Evolutionary conservation across 1,139 yeast genomes (phyloP).

Genomic region (Magnusiomyces fungicola): DNA sequence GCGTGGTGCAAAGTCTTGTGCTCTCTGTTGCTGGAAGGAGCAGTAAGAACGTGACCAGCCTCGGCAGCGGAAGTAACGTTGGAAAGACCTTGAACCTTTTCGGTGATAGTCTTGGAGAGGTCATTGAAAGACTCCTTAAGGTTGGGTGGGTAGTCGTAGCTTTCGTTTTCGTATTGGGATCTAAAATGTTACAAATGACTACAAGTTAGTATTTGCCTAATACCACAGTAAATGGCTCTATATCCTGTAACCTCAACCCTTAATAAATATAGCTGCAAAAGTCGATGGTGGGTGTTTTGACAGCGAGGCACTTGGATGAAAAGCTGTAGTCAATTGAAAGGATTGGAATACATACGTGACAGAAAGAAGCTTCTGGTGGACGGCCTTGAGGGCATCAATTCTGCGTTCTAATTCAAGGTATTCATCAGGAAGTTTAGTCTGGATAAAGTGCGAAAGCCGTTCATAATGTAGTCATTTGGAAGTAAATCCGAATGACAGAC

Average conservation of each 20-base stretch:
- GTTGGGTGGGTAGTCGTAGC: constrained; percentile 83
- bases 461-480: no score
- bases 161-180: constrained; percentile 63
- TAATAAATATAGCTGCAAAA: no score
- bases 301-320: no score
- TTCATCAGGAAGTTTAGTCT: constrained; percentile 76
- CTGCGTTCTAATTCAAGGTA: constrained; percentile 66
- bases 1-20: constrained; percentile 87
- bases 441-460: no score
- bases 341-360: constrained; percentile 48
- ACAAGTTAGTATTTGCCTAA: no score
- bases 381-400: constrained; percentile 65
- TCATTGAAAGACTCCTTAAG: constrained; percentile 64
- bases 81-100: constrained; percentile 60
- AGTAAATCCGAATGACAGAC: no score
- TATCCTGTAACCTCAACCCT: no score
- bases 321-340: no score
- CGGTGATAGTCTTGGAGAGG: constrained; percentile 59
- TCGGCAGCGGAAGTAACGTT: constrained; percentile 75
- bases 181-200: constrained; percentile 11
- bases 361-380: constrained; percentile 65
- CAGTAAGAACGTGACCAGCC: constrained; percentile 67
- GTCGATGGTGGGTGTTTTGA: no score
- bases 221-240: no score
- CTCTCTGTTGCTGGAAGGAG: constrained; percentile 50